Evolutionary conservation across 495 filamentous ascomycete genomes (phyloP).

Genomic region (Glonium stellatum): DNA sequence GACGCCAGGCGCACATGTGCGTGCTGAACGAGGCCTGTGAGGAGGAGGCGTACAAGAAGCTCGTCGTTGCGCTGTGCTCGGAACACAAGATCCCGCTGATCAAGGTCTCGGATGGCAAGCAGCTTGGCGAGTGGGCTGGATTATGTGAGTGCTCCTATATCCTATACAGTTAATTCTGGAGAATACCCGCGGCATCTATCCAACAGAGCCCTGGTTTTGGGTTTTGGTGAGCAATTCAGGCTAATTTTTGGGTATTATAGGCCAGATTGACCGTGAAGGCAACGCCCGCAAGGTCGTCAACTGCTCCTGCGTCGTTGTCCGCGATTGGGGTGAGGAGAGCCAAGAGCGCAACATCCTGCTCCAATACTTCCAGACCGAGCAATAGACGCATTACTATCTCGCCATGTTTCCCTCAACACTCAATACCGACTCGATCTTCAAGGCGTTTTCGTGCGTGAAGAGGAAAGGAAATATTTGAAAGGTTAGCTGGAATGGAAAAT

Average conservation of each 20-base stretch:
- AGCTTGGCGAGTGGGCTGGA: slow-evolving; percentile 98
- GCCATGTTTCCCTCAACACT: neutral
- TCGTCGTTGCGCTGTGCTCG: slow-evolving; percentile 92
- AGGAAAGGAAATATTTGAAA: too few species aligned
- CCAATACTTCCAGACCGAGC: slow-evolving; percentile 97
- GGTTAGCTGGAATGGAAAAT: too few species aligned
- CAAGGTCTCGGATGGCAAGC: slow-evolving; percentile 99
- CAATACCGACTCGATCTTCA: neutral
- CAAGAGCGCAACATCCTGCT: slow-evolving; percentile 96
- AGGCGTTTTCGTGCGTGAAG: too few species aligned
- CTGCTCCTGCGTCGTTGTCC: slow-evolving; percentile 98
- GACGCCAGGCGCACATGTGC: slow-evolving; percentile 98
- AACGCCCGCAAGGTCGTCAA: slow-evolving; percentile 99
- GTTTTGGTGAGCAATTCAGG: neutral
- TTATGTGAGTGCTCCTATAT: slow-evolving; percentile 66
- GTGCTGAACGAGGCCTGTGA: slow-evolving; percentile 98
- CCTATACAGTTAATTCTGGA: neutral
- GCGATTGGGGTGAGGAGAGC: slow-evolving; percentile 99
- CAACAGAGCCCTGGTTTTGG: neutral
- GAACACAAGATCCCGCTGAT: slow-evolving; percentile 99
- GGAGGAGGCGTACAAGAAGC: slow-evolving; percentile 99
- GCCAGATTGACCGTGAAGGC: slow-evolving; percentile 96
- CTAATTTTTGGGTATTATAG: slow-evolving; percentile 40
- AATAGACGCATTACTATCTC: slow-evolving; percentile 39
- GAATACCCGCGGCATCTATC: too few species aligned